These are phyloP conservation scores for Solanum hybrid DNA, from an alignment of 305 asterid species.

Conservation along the genomic window DNA sequence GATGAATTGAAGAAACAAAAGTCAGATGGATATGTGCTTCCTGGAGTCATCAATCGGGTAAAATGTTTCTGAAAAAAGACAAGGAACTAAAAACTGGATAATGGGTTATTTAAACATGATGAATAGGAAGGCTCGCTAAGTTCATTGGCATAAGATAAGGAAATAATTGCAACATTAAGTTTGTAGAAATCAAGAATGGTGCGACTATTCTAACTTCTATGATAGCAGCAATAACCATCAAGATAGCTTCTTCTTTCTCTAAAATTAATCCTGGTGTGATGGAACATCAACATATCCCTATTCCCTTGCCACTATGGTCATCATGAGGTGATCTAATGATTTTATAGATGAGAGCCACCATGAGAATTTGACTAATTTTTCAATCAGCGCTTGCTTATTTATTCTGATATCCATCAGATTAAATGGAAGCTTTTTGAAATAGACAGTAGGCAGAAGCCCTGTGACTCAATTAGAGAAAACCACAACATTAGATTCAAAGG, in stretches of 20 bases:
- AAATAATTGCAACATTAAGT: neutral
- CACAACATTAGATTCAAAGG: neutral
- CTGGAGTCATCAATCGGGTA: neutral
- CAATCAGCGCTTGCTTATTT: neutral
- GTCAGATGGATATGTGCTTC: neutral
- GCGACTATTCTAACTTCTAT: neutral
- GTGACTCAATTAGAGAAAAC: neutral
- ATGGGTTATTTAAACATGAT: neutral
- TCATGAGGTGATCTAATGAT: neutral
- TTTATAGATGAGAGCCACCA: neutral
- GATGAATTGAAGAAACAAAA: neutral
- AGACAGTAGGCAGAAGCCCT: neutral
- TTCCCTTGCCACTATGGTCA: neutral
- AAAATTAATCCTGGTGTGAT: neutral
- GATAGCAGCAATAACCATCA: neutral
- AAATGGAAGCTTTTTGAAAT: neutral
- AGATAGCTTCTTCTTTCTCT: neutral
- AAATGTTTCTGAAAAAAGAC: neutral
- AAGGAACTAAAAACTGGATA: neutral
- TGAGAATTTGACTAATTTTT: neutral
- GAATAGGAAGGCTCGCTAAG: neutral
- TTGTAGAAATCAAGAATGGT: neutral
- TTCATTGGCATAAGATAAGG: neutral
- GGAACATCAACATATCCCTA: neutral
- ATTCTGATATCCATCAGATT: neutral